Conservation (phyloP, 768 basidiomycete genomes). For the Leccinum variicolor region DNA sequence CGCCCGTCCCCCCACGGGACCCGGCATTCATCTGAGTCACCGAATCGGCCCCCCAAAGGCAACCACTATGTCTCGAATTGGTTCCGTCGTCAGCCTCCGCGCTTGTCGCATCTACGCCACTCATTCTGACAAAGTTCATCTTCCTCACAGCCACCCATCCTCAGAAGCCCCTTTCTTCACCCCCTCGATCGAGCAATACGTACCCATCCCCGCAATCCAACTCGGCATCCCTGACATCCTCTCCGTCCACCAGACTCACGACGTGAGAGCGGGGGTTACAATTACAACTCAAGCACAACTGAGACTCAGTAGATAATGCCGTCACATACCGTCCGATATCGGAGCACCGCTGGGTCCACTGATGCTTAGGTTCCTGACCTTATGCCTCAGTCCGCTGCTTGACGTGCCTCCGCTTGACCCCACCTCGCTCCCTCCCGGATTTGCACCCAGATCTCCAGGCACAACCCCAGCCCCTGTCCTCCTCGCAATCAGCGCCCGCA, state of each 20-base stretch:
- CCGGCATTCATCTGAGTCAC: conserved; percentile 5
- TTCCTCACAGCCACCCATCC: conserved; percentile 5
- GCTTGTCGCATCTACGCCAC: conserved; percentile 33
- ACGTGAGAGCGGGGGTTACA: conserved; percentile 23
- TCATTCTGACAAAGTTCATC: conserved; percentile 24
- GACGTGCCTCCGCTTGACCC: conserved; percentile 25
- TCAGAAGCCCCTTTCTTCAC: neutral
- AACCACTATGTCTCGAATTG: conserved; percentile 25
- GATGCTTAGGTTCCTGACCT: conserved; percentile 47
- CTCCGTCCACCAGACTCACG: neutral
- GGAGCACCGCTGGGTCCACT: conserved; percentile 31
- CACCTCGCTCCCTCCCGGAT: conserved; percentile 10
- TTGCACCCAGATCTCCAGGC: conserved; percentile 41
- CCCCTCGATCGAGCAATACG: neutral
- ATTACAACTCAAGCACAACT: conserved; percentile 10
- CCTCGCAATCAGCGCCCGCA: conserved; percentile 85
- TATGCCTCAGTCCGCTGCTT: conserved; percentile 40
- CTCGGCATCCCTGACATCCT: conserved; percentile 7
- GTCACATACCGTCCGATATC: conserved; percentile 26
- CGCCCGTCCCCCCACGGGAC: neutral
- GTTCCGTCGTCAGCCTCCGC: conserved; percentile 25
- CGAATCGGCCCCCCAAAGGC: conserved; percentile 12
- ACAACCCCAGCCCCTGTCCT: conserved; percentile 51
- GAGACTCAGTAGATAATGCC: conserved; percentile 14
- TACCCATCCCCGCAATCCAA: neutral